Base-by-base conservation (phyloP, 2,329 filamentous ascomycete genomes). In the Beauveria australis region DNA sequence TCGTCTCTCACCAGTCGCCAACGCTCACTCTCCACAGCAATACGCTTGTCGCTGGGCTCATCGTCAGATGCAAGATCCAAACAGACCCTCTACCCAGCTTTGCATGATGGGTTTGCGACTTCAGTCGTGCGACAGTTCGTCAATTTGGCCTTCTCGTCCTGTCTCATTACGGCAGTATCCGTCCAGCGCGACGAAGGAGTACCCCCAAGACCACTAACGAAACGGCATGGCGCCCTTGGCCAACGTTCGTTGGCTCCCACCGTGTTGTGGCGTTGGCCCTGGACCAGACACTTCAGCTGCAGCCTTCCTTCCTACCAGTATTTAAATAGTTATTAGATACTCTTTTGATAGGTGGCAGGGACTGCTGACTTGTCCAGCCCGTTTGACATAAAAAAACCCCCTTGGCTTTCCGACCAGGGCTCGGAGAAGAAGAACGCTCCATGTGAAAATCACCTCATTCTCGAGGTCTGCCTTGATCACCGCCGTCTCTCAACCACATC, bases 181-280 rank as follows among this genome's bases (percentile, higher is more conserved):
- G 46, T 51, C 30, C 37, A 2, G 30, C 33, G 33, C 47, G 18
- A 18, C 22, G 51, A 14, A 22, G 30, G 37, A 52, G 18, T 19
- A 18, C n/a, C 26, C 24, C 24, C 41, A 40, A 53, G 37, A 16
- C 16, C 57, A 59, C 49, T 59, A 59, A 53, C 24, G 40, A 53
- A 59, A 19, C 57, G 48, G 48, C 57, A 59, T 53, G 57, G 49
- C 49, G 49, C 30, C 40, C 26, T 47, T 43, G 10, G 28, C 14
- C 48, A 46, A 18, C 40, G 26, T 46, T 59, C 49, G 48, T 59
- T 59, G 57, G 57, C 57, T 40, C 33, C 33, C 40, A 26, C 44
- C 40, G 14, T 26, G n/a, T n/a, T 53, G 48, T 59, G 57, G 48
- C 57, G 57, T 28, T 51, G 37, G 19, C 26, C 47, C 48, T 24